Conservation (phyloP, 257 asterid species). For the Plantago ovata region DNA sequence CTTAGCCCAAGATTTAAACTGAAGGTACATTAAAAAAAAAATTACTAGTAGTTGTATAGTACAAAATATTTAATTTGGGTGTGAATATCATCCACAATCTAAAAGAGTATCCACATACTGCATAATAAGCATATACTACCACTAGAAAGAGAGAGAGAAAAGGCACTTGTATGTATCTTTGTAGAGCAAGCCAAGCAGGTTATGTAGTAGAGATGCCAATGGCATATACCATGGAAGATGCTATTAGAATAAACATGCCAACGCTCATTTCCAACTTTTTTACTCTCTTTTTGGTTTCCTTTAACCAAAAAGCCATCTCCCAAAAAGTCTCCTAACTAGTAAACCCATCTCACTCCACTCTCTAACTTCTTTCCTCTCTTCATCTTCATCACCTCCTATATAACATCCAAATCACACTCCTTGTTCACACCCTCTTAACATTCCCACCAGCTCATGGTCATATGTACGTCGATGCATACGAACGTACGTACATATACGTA, state of each 20-base stretch:
- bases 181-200: too few species aligned
- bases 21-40: too few species aligned
- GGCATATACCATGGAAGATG: constrained; percentile 58
- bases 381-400: constrained; percentile 12
- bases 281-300: constrained; percentile 23
- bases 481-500: neutral
- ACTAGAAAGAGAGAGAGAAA: constrained; percentile 5
- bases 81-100: too few species aligned
- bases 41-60: too few species aligned
- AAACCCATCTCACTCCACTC: constrained; percentile 39
- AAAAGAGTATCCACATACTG: too few species aligned
- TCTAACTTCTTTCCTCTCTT: constrained; percentile 15
- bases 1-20: too few species aligned
- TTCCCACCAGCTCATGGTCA: constrained; percentile 14
- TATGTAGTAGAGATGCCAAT: constrained; percentile 32
- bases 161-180: neutral
- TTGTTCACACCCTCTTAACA: constrained; percentile 37
- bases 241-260: constrained; percentile 23
- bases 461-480: neutral
- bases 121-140: neutral
- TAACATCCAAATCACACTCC: constrained; percentile 26
- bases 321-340: constrained; percentile 13
- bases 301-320: constrained; percentile 37
- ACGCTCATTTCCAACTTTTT: constrained; percentile 15
- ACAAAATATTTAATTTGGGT: too few species aligned